Percentiles rank a stretch among this genome's conserved stretches.
Evolutionary conservation across 495 filamentous ascomycete genomes (phyloP).

Genomic region (Penicillium cosmopolitanum): DNA sequence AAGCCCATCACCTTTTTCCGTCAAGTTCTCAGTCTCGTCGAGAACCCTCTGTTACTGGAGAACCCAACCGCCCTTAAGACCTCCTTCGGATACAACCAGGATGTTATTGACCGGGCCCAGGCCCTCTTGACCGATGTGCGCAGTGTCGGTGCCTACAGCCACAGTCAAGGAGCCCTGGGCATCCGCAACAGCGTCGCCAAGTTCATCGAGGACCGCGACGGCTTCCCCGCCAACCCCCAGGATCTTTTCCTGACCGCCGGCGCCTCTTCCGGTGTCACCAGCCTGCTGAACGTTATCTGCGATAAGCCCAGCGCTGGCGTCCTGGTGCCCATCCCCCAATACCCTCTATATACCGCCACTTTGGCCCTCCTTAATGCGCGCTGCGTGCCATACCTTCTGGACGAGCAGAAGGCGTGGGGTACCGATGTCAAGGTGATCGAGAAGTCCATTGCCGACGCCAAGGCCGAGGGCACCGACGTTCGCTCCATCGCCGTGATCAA

Average conservation of each 20-base stretch:
- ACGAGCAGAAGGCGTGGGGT: conserved; percentile 83
- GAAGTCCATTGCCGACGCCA: conserved; percentile 69
- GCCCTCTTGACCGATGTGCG: conserved; percentile 79
- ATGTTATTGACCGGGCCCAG: conserved; percentile 84
- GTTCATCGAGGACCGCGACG: conserved; percentile 91
- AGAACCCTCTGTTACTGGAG: conserved; percentile 83
- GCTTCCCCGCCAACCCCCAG: conserved; percentile 74
- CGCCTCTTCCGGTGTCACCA: conserved; percentile 92
- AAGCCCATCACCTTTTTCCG: conserved; percentile 99
- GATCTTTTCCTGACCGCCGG: conserved; percentile 87
- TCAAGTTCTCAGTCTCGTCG: conserved; percentile 91
- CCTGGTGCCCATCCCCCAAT: conserved; percentile 95
- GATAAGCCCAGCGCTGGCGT: conserved; percentile 77
- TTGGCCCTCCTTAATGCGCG: conserved; percentile 81
- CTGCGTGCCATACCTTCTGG: conserved; percentile 89
- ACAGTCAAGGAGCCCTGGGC: conserved; percentile 82
- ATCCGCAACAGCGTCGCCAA: conserved; percentile 88
- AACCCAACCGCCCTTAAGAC: conserved; percentile 69
- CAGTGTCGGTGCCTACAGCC: conserved; percentile 94
- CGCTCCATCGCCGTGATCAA: conserved; percentile 96
- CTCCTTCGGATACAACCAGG: conserved; percentile 76
- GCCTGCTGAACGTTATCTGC: conserved; percentile 88
- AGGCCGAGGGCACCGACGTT: conserved; percentile 75
- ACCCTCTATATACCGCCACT: conserved; percentile 96
- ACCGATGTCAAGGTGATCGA: conserved; percentile 81